Evolutionary conservation across 345 rosid genomes (phyloP).

Genomic region (Anastatica hierochuntica): DNA sequence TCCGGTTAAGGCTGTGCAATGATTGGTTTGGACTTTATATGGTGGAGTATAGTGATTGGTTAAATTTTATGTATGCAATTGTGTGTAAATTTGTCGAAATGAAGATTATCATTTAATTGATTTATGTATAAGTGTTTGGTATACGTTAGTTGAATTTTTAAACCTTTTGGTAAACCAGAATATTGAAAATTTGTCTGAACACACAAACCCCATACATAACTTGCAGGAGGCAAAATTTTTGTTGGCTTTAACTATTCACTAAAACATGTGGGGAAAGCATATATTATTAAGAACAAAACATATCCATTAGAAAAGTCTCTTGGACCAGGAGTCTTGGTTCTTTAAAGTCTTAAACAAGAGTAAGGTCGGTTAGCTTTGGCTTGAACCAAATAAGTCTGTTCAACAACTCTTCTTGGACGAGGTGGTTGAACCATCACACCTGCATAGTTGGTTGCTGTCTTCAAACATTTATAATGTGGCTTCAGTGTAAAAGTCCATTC

Average conservation of each 20-base stretch:
- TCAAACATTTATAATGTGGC: neutral
- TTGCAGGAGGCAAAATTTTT: too few species aligned
- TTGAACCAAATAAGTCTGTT: neutral
- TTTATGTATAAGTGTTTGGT: slow-evolving; percentile 19
- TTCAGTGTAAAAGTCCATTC: too few species aligned
- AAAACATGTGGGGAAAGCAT: too few species aligned
- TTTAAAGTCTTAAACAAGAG: slow-evolving; percentile 3
- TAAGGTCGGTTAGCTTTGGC: too few species aligned
- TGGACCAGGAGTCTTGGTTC: neutral
- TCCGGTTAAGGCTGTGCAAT: slow-evolving; percentile 44
- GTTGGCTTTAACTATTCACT: too few species aligned
- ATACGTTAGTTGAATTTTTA: slow-evolving; percentile 6
- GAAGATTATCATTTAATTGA: slow-evolving; percentile 18
- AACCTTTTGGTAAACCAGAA: slow-evolving; percentile 15
- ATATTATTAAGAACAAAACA: too few species aligned
- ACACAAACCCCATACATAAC: too few species aligned
- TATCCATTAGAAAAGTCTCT: too few species aligned
- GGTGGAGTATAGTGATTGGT: neutral
- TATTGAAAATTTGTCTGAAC: neutral
- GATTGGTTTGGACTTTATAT: slow-evolving; percentile 1
- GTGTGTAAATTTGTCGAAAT: slow-evolving; percentile 9
- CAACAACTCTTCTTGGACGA: slow-evolving; percentile 10
- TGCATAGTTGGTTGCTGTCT: slow-evolving; percentile 17
- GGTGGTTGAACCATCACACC: slow-evolving; percentile 3
- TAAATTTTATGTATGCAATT: neutral